A percentile compares a stretch with the other conserved stretches of the same genome.
These are phyloP conservation scores for Entomophthora muscae DNA, from an alignment of 371 early-diverging fungal species.

Conservation along the genomic window DNA sequence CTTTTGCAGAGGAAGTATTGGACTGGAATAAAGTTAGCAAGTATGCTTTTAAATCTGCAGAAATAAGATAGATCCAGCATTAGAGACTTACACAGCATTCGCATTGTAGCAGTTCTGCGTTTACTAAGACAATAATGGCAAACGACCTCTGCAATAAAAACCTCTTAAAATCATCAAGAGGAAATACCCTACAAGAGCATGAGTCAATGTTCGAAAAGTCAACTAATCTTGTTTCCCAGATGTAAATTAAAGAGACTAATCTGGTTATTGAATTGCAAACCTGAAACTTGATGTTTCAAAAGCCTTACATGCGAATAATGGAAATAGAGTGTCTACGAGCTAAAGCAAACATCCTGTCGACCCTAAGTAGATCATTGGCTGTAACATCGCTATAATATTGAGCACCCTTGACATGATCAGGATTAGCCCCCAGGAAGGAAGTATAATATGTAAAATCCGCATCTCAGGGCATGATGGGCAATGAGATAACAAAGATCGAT, in stretches of 20 bases:
- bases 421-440: background rate
- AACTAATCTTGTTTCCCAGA: too few relatives aligned
- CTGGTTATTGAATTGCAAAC: too few relatives aligned
- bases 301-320: too few relatives aligned
- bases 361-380: background rate
- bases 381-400: background rate
- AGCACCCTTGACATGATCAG: background rate
- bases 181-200: background rate
- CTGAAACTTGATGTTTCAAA: too few relatives aligned
- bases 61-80: too few relatives aligned
- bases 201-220: too few relatives aligned
- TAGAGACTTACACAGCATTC: too few relatives aligned
- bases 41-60: too few relatives aligned
- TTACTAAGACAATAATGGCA: background rate
- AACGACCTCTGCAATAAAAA: background rate
- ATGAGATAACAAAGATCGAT: background rate
- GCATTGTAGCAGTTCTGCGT: background rate
- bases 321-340: background rate
- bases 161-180: background rate
- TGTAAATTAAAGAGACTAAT: too few relatives aligned
- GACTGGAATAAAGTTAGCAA: too few relatives aligned
- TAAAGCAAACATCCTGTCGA: background rate
- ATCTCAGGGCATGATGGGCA: background rate
- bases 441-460: conserved; percentile 2
- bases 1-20: too few relatives aligned